These are phyloP conservation scores for Neurospora sp. DNA, from an alignment of 495 filamentous ascomycete species.

Conservation along the genomic window DNA sequence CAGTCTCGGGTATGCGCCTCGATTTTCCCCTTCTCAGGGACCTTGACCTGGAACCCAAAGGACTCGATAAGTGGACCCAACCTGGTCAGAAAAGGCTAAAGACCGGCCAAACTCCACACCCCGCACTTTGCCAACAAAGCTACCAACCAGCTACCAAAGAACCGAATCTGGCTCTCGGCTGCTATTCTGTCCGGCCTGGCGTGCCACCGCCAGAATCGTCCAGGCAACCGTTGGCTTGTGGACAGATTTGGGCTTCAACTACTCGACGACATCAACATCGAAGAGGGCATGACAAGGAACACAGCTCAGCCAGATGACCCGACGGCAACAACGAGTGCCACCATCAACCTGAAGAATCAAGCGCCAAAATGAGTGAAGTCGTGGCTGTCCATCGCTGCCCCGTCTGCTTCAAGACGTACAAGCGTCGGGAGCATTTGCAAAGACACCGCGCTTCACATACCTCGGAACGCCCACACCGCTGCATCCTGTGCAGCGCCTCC, in stretches of 20 bases:
- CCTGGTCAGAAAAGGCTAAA: not conserved
- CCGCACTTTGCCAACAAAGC: not conserved
- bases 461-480: slow-evolving; percentile 19
- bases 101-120: not conserved
- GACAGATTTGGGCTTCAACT: not conserved
- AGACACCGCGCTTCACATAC: slow-evolving; percentile 21
- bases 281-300: not conserved
- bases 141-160: not conserved
- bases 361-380: not conserved
- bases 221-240: not conserved
- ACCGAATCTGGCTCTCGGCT: not conserved
- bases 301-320: not conserved
- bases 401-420: slow-evolving; percentile 25
- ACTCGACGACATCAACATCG: not conserved
- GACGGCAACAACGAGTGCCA: not conserved
- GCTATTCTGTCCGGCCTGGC: not conserved
- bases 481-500: slow-evolving; percentile 18
- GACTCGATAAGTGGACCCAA: not conserved
- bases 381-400: slow-evolving; percentile 16
- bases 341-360: not conserved
- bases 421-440: slow-evolving; percentile 23
- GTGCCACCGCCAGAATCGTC: not conserved
- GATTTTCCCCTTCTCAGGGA: not conserved
- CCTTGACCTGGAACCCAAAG: not conserved
- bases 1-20: not conserved